phyloP scores from a whole-genome alignment of 1,139 yeast genomes.

The Blastobotrys persicus region DNA sequence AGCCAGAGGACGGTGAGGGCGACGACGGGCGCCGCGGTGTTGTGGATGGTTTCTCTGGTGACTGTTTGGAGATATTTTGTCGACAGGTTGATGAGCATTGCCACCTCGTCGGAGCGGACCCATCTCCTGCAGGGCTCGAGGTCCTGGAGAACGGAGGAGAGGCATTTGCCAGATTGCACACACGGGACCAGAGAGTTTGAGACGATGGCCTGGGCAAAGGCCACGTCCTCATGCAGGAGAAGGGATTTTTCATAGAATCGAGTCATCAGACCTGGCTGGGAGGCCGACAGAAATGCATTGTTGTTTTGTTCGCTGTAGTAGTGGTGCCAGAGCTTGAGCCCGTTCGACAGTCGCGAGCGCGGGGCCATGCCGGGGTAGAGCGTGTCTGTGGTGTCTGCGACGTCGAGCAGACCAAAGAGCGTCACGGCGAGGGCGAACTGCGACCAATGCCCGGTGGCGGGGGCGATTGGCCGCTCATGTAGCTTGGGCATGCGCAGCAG shows the following conservation, averaged over 20 bases:
- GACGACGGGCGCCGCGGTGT: constrained; percentile 28
- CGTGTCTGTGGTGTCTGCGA: constrained; percentile 21
- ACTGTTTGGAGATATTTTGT: neutral
- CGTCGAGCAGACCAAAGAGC: constrained; percentile 33
- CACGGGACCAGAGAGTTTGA: neutral
- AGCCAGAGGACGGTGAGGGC: constrained; percentile 33
- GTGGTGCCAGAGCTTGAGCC: constrained; percentile 3
- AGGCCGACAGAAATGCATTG: neutral
- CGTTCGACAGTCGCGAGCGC: constrained; percentile 1
- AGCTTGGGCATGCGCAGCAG: constrained; percentile 36
- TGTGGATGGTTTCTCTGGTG: neutral
- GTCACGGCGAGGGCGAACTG: constrained; percentile 28
- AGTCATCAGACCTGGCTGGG: neutral
- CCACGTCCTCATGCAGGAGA: constrained; percentile 7
- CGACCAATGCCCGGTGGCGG: constrained; percentile 25
- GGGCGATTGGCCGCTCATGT: constrained; percentile 17
- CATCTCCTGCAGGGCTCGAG: neutral
- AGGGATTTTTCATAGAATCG: constrained; percentile 1
- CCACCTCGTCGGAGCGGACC: constrained; percentile 1
- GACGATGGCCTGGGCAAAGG: constrained; percentile 1
- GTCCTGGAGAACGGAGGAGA: neutral
- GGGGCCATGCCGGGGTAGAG: neutral
- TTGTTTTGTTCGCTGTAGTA: neutral
- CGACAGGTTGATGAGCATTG: neutral
- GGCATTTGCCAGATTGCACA: neutral